Evolutionary conservation across 352 stramenopile genomes (phyloP), one percentile per base, ranked within the genome.

Genomic region (Phytophthora ramorum): DNA sequence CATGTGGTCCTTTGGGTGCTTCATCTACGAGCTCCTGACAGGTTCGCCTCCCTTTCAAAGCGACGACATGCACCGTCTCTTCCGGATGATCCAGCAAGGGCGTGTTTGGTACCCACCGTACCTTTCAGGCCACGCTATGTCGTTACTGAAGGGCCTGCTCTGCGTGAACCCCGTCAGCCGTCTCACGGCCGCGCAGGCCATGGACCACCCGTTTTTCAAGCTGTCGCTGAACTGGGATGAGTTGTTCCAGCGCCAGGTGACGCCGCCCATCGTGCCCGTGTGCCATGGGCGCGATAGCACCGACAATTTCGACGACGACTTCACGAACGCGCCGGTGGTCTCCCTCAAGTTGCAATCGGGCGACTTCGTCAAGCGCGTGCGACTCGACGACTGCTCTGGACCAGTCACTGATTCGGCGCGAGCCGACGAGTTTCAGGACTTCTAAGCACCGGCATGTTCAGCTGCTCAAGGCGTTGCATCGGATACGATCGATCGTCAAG

Each of bases 1-100:
- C 71, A 89, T 95, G 78, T 95, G 87, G 87, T 93, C 87, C 7
- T 93, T 93, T 51, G 87, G 87, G 61, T 95, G 87, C 81, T 93
- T 95, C 58, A 78, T 80, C 54, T 95, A 90, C 64, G 87, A 95
- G 58, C 71, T 95, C 19, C 69, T 92, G 12, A 91, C 85, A 10
- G 87, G 87, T 37, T 65, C 74, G 4, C 87, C 87, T 22, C 87
- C 87, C 28, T 95, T 95, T 63, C 81, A 91, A 64, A 78, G 78
- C 64, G 68, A 76, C 52, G 83, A 89, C 66, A 75, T 92, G 64
- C 46, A 47, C 22, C 72, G 75, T 9, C 78, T 95, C 30, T 95
- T 93, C 55, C 66, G 76, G 50, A 61, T 78, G 28, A 95, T 95
- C 67, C 57, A 79, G 45, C 48, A 82, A 41, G 85, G 71, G 2